These are phyloP conservation scores for Penicillium sp. DNA, from an alignment of 2,329 filamentous ascomycete genomes.

Conservation along the genomic window DNA sequence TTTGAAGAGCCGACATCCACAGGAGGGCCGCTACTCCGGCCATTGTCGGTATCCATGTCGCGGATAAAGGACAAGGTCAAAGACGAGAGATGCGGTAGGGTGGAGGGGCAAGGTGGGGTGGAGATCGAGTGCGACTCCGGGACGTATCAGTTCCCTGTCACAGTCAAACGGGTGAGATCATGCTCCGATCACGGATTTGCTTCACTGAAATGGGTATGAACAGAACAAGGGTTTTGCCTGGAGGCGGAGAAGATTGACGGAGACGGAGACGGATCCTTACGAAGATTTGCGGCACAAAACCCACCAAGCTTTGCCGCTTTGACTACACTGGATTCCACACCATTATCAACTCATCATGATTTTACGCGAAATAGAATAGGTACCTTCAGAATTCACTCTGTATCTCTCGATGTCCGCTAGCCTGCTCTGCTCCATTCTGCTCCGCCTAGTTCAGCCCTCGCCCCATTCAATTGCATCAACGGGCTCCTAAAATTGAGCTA, in stretches of 20 bases:
- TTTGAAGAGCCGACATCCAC: conserved; percentile 41
- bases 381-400: no score
- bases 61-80: conserved; percentile 2
- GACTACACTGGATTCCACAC: background rate
- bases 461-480: no score
- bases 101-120: conserved; percentile 5
- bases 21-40: conserved; percentile 22
- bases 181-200: background rate
- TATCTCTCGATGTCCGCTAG: no score
- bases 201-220: background rate
- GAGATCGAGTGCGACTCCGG: background rate
- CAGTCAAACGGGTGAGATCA: background rate
- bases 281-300: background rate
- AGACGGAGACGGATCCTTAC: background rate
- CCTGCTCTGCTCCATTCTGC: no score
- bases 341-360: no score
- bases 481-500: no score
- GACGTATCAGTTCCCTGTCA: background rate
- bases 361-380: no score
- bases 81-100: background rate
- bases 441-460: no score
- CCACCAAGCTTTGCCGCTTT: background rate
- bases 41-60: conserved; percentile 23
- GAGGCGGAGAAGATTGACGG: background rate
- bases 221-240: background rate